These are phyloP conservation scores for Hibiscus trionum DNA, from an alignment of 345 rosid genomes.

Conservation along the genomic window DNA sequence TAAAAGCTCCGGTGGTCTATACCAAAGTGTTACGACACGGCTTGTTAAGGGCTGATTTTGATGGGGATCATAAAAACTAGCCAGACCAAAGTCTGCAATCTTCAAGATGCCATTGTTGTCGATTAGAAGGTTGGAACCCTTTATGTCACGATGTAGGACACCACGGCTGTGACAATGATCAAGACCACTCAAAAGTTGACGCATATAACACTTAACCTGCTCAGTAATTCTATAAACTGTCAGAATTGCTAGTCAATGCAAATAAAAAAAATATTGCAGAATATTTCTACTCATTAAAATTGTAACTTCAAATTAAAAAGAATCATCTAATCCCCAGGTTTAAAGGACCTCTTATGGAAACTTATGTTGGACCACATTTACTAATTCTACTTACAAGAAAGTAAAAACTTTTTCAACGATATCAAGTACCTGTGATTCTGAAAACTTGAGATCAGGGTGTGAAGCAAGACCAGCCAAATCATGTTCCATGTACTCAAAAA, in stretches of 20 bases:
- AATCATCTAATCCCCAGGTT: background rate
- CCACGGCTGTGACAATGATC: conserved; percentile 96
- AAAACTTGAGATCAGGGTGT: conserved; percentile 77
- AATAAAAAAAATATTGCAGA: too few relatives aligned
- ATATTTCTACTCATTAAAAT: background rate
- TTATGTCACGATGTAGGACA: conserved; percentile 90
- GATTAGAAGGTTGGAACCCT: conserved; percentile 91
- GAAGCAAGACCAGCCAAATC: conserved; percentile 94
- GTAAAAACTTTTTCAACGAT: background rate
- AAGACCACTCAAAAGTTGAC: conserved; percentile 75
- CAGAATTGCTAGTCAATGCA: background rate
- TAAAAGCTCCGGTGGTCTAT: conserved; percentile 93
- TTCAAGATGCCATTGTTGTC: conserved; percentile 86
- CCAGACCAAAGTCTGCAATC: conserved; percentile 96
- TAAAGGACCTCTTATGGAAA: background rate
- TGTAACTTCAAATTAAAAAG: background rate
- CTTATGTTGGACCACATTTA: background rate
- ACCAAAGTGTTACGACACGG: conserved; percentile 98
- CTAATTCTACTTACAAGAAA: background rate
- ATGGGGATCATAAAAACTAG: conserved; percentile 73
- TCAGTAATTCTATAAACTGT: conserved; percentile 7
- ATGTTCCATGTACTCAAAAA: conserved; percentile 98
- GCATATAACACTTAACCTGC: conserved; percentile 95
- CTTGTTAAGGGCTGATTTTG: conserved; percentile 79
- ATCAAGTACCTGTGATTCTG: conserved; percentile 72